A percentile compares a stretch with the other conserved stretches of the same genome.
Evolutionary conservation across 345 rosid genomes (phyloP).

Genomic region (Microcos paniculata): DNA sequence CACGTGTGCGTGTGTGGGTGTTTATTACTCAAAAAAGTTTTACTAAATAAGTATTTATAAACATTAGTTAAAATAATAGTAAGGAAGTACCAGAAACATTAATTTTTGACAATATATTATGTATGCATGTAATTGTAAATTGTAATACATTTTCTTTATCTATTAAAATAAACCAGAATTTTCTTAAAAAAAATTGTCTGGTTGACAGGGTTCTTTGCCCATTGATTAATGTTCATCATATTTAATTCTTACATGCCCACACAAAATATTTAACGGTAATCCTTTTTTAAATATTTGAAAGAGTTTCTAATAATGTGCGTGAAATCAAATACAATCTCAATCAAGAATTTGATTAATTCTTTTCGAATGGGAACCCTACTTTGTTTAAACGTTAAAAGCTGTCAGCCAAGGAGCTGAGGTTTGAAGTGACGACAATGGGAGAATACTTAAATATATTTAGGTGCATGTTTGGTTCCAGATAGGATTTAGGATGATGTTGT

Average conservation of each 20-base stretch:
- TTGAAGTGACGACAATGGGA: conserved; percentile 3
- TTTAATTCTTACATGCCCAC: not conserved
- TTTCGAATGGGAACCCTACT: not conserved
- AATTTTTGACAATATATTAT: not conserved
- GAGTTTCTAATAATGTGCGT: not conserved
- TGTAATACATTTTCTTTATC: too few species aligned
- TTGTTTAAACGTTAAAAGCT: not conserved
- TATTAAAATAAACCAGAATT: too few species aligned
- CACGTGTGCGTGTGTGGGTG: too few species aligned
- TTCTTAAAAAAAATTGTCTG: too few species aligned
- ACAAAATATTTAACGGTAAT: not conserved
- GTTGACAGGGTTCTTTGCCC: too few species aligned
- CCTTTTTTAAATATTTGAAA: not conserved
- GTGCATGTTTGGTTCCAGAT: not conserved
- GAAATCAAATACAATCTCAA: not conserved
- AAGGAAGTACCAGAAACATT: not conserved
- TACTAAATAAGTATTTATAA: too few species aligned
- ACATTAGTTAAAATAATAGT: not conserved
- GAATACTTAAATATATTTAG: not conserved
- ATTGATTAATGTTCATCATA: not conserved
- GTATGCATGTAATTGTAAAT: too few species aligned
- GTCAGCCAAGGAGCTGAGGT: not conserved
- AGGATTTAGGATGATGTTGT: not conserved
- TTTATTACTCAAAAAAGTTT: too few species aligned
- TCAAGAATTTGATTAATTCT: not conserved